These are phyloP conservation scores for Telfairia occidentalis DNA, from an alignment of 331 rosid genomes.

Conservation along the genomic window DNA sequence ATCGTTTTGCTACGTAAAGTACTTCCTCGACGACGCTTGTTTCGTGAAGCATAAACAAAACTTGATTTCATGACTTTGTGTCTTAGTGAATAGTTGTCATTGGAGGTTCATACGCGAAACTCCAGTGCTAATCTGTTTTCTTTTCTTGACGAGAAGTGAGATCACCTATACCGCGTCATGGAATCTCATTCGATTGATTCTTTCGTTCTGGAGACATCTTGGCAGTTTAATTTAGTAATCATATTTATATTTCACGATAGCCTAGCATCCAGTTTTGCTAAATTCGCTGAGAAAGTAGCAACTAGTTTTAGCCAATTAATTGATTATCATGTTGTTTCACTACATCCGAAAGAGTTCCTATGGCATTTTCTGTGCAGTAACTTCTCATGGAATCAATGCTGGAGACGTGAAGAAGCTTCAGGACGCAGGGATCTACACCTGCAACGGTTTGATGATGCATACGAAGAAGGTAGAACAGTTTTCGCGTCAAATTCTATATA, in stretches of 20 bases:
- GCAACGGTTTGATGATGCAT: slow-evolving; percentile 98
- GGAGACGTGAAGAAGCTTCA: slow-evolving; percentile 98
- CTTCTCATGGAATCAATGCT: slow-evolving; percentile 88
- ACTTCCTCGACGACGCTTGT: not conserved
- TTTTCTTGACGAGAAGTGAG: not conserved
- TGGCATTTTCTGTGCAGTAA: slow-evolving; percentile 41
- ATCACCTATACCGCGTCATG: not conserved
- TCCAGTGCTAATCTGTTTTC: not conserved
- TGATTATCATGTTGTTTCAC: not conserved
- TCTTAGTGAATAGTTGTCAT: not conserved
- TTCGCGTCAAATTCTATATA: not conserved
- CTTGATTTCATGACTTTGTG: not conserved
- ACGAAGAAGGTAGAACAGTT: slow-evolving; percentile 64
- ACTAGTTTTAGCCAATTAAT: not conserved
- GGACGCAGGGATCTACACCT: slow-evolving; percentile 91
- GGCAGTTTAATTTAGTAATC: not conserved
- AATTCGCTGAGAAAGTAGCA: not conserved
- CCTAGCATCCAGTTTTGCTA: not conserved
- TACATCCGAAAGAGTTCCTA: not conserved
- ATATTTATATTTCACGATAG: not conserved
- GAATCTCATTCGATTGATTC: not conserved
- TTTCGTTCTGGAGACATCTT: not conserved
- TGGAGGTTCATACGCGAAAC: not conserved
- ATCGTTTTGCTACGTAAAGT: not conserved
- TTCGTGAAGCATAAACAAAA: slow-evolving; percentile 1